Percentiles rank a stretch among this genome's conserved stretches.
These are phyloP conservation scores for Pichia cactophila DNA, from an alignment of 1,139 yeast genomes.

Conservation along the genomic window DNA sequence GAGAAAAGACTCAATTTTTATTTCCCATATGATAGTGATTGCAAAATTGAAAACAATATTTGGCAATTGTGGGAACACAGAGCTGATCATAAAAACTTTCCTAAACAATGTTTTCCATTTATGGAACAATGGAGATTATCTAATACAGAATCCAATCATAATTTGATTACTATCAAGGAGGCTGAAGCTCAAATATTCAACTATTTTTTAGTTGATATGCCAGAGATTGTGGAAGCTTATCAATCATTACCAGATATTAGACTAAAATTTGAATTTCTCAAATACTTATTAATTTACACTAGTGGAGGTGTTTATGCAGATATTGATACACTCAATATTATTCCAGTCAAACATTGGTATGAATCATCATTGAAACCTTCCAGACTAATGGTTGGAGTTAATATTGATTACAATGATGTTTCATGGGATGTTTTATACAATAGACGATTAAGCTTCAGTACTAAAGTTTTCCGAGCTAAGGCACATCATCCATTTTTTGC, in stretches of 20 bases:
- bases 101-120: conserved; percentile 38
- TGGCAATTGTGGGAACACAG: conserved; percentile 95
- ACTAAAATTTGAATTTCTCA: conserved; percentile 62
- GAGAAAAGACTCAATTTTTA: conserved; percentile 42
- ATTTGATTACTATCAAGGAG: conserved; percentile 52
- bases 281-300: conserved; percentile 57
- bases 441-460: conserved; percentile 66
- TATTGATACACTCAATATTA: conserved; percentile 53
- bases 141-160: conserved; percentile 58
- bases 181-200: conserved; percentile 47
- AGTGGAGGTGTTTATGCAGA: conserved; percentile 73
- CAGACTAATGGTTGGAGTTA: conserved; percentile 49
- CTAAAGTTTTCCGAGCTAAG: conserved; percentile 45
- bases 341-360: conserved; percentile 41
- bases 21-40: conserved; percentile 58
- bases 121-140: conserved; percentile 46
- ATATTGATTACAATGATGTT: conserved; percentile 60
- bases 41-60: conserved; percentile 57
- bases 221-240: conserved; percentile 55
- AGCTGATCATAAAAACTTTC: conserved; percentile 48
- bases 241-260: conserved; percentile 54
- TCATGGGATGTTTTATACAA: conserved; percentile 62
- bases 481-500: conserved; percentile 28
- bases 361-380: conserved; percentile 18
- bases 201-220: conserved; percentile 45